These are phyloP conservation scores for Puccinia polysora DNA, from an alignment of 1,284 basidiomycete species.

Conservation along the genomic window DNA sequence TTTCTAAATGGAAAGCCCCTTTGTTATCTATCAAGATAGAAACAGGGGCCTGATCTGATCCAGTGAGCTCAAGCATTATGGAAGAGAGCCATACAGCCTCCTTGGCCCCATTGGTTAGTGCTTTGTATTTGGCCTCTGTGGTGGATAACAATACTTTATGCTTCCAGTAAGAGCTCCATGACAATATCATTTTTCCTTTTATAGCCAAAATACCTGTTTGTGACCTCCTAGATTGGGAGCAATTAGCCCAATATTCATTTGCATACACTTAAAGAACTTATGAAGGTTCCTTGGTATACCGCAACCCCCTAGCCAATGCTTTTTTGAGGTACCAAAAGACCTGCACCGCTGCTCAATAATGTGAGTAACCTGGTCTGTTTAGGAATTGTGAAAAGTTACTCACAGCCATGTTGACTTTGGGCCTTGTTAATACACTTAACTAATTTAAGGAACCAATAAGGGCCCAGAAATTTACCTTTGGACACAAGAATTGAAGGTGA, in stretches of 20 bases:
- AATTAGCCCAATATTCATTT: background rate
- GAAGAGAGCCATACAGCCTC: background rate
- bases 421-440: background rate
- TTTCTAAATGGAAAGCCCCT: background rate
- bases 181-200: too few species aligned
- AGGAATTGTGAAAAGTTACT: background rate
- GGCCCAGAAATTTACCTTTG: background rate
- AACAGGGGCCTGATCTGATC: background rate
- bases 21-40: background rate
- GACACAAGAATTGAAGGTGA: background rate
- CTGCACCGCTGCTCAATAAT: background rate
- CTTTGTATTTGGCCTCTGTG: too few species aligned
- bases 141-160: too few species aligned
- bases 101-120: background rate
- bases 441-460: background rate
- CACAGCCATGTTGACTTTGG: background rate
- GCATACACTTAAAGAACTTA: background rate
- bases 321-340: background rate
- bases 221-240: too few species aligned
- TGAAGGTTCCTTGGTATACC: background rate
- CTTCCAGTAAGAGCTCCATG: too few species aligned
- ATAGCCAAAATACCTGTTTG: too few species aligned
- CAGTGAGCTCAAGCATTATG: background rate
- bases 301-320: background rate
- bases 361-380: background rate